Conservation (phyloP, 495 filamentous ascomycete species). For the Cladorrhinum samala region DNA sequence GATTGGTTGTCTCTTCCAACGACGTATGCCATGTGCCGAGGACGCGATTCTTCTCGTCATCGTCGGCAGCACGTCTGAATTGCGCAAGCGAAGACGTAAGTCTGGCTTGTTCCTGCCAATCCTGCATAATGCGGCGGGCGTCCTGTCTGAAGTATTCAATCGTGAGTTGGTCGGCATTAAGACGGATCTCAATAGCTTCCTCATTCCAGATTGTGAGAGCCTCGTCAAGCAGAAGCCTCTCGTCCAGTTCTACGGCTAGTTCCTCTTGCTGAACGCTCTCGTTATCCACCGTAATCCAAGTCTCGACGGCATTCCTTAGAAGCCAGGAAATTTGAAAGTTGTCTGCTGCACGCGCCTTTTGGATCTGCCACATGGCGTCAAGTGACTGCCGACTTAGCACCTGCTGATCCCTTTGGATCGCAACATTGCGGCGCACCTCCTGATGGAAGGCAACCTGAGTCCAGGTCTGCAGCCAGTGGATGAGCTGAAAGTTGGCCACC, state of each 20-base stretch:
- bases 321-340: constrained; percentile 15
- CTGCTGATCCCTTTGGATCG: constrained; percentile 12
- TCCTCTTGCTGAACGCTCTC: constrained; percentile 13
- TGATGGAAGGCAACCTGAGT: constrained; percentile 19
- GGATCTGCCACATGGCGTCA: constrained; percentile 14
- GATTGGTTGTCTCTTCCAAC: neutral
- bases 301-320: neutral
- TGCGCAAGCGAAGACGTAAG: constrained; percentile 16
- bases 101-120: constrained; percentile 26
- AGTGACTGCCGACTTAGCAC: constrained; percentile 8
- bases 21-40: constrained; percentile 15
- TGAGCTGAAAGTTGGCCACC: constrained; percentile 56
- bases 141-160: constrained; percentile 12
- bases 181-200: constrained; percentile 20
- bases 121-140: constrained; percentile 5
- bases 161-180: constrained; percentile 12
- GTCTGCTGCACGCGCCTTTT: constrained; percentile 23
- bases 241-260: constrained; percentile 20
- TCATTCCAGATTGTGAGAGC: constrained; percentile 26
- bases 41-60: constrained; percentile 2
- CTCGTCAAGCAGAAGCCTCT: constrained; percentile 26
- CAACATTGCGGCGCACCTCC: constrained; percentile 23
- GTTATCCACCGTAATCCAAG: neutral
- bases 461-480: constrained; percentile 34
- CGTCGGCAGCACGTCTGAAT: constrained; percentile 8